Evolutionary conservation across 2,329 filamentous ascomycete species (phyloP).

Genomic region (Aureobasidium leucospermi): DNA sequence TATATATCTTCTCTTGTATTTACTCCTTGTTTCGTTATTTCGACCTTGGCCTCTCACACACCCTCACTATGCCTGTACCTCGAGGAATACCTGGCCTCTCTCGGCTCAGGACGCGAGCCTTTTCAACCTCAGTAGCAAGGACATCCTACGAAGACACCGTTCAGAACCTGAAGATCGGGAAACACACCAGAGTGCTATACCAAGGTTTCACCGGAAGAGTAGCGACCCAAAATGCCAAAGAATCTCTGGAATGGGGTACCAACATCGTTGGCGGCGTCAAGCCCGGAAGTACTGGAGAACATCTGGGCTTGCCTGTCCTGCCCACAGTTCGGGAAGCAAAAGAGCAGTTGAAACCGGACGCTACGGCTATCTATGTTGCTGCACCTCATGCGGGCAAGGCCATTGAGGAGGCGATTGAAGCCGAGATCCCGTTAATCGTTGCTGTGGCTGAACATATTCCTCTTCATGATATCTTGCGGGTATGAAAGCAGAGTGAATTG

Average conservation of each 20-base stretch:
- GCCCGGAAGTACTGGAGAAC: conserved; percentile 61
- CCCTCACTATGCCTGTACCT: background rate
- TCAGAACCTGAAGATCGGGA: conserved; percentile 58
- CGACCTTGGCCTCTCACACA: too few relatives aligned
- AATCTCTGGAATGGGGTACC: conserved; percentile 71
- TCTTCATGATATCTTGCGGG: conserved; percentile 67
- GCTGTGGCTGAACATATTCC: conserved; percentile 76
- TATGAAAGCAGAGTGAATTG: conserved; percentile 24
- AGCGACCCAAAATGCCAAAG: conserved; percentile 68
- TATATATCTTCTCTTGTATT: too few relatives aligned
- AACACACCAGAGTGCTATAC: conserved; percentile 60
- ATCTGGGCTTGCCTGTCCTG: conserved; percentile 65
- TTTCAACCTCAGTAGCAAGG: conserved; percentile 22
- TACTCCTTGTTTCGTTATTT: too few relatives aligned
- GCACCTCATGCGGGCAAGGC: conserved; percentile 65
- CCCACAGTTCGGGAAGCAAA: conserved; percentile 63
- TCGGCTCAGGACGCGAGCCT: conserved; percentile 15
- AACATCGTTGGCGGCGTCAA: conserved; percentile 74
- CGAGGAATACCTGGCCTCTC: background rate
- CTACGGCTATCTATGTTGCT: conserved; percentile 72
- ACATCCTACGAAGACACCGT: conserved; percentile 55
- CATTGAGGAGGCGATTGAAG: conserved; percentile 73
- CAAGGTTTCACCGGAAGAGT: conserved; percentile 63
- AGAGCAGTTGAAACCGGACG: conserved; percentile 64
- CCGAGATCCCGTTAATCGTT: conserved; percentile 69